Conservation (phyloP, 345 rosid species). For the Aquilaria malaccensis region DNA sequence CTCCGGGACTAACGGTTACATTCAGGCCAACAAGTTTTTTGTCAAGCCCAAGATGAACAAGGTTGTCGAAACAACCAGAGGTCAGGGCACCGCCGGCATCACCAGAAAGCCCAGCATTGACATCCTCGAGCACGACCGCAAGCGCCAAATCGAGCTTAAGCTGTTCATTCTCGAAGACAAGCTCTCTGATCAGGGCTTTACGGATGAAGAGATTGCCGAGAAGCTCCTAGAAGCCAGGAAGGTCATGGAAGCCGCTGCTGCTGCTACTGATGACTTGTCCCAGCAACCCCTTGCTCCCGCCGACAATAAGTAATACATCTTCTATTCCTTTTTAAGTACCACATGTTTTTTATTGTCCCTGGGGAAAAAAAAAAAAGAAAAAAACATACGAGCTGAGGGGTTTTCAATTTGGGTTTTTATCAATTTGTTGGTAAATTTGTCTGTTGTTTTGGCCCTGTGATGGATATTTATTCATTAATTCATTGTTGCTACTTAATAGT, state of each 20-base stretch:
- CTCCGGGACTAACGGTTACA: conserved; percentile 94
- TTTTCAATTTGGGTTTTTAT: conserved; percentile 7
- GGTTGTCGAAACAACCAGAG: conserved; percentile 44
- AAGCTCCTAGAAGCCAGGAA: conserved; percentile 73
- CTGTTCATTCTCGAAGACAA: conserved; percentile 75
- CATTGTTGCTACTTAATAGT: not conserved
- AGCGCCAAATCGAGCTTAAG: conserved; percentile 88
- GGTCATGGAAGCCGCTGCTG: conserved; percentile 49
- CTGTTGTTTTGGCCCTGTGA: conserved; percentile 6
- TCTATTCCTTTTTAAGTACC: not conserved
- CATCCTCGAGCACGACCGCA: conserved; percentile 87
- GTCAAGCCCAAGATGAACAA: conserved; percentile 64
- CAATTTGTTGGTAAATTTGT: not conserved
- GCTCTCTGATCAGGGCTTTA: conserved; percentile 69
- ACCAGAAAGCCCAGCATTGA: conserved; percentile 69
- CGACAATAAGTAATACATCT: conserved; percentile 26
- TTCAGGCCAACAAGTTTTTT: conserved; percentile 82
- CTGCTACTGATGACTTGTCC: conserved; percentile 17
- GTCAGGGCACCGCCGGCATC: conserved; percentile 85
- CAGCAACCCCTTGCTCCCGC: conserved; percentile 17
- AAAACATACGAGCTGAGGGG: conserved; percentile 11
- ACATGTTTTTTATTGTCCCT: not conserved
- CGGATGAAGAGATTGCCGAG: conserved; percentile 74
- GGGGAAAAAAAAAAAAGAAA: too few relatives aligned
- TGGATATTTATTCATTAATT: conserved; percentile 5